Percentiles rank a stretch among this genome's conserved stretches.
Conservation (phyloP, 2,329 filamentous ascomycete genomes). For the Thermothelomyces thermophilus region DNA sequence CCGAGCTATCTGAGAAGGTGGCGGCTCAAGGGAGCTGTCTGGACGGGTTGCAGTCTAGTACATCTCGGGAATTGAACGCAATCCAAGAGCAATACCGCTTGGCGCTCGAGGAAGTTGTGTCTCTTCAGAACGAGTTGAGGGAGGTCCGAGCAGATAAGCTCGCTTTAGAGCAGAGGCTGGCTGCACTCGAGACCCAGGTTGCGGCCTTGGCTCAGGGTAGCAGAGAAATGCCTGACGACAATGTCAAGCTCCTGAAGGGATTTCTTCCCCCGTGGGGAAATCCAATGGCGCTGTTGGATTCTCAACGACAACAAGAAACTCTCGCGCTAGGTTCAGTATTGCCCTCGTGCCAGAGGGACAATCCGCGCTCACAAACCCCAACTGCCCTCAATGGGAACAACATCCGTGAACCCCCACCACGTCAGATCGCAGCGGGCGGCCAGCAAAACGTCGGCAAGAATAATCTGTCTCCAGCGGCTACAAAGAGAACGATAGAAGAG, state of each 20-base stretch:
- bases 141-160: slow-evolving; percentile 15
- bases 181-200: slow-evolving; percentile 13
- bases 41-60: neutral
- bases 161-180: slow-evolving; percentile 10
- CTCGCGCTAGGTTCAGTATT: neutral
- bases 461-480: neutral
- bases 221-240: neutral
- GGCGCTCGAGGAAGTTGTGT: slow-evolving; percentile 12
- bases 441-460: neutral
- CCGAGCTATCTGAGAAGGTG: slow-evolving; percentile 10
- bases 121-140: slow-evolving; percentile 17
- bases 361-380: neutral
- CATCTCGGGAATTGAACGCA: slow-evolving; percentile 3
- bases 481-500: slow-evolving; percentile 3
- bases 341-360: neutral
- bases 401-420: neutral
- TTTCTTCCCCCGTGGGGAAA: slow-evolving; percentile 2
- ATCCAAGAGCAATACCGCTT: slow-evolving; percentile 13
- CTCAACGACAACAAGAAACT: neutral
- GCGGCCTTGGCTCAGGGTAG: neutral
- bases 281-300: slow-evolving; percentile 6
- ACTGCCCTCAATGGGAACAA: neutral
- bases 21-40: slow-evolving; percentile 9
- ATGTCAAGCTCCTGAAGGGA: slow-evolving; percentile 1
- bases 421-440: neutral